Evolutionary conservation across 116 monocot species (phyloP).

Genomic region (Zostera marina): DNA sequence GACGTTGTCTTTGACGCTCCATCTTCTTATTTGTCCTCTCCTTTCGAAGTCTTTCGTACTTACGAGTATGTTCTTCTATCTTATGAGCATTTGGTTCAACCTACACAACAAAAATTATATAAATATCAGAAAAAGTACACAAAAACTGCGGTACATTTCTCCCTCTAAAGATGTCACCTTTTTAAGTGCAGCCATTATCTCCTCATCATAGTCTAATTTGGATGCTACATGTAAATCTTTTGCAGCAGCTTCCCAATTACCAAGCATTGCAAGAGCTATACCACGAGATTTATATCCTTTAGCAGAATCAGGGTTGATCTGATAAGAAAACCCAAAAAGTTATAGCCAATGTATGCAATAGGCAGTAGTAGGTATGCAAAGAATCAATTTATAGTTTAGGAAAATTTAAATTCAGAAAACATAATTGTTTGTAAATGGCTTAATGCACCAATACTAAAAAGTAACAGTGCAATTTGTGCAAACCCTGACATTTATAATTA

Average conservation of each 20-base stretch:
- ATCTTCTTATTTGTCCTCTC: conserved; percentile 61
- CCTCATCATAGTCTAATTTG: conserved; percentile 90
- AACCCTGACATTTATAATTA: too few species aligned
- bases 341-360: background rate
- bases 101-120: conserved; percentile 11
- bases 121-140: background rate
- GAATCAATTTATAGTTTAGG: too few species aligned
- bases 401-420: too few species aligned
- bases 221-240: conserved; percentile 90
- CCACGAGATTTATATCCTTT: conserved; percentile 96
- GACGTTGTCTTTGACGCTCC: conserved; percentile 52
- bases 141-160: background rate
- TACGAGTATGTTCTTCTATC: conserved; percentile 87
- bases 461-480: too few species aligned
- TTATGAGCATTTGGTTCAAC: conserved; percentile 93
- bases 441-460: too few species aligned
- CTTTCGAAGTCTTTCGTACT: conserved; percentile 77
- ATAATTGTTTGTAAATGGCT: too few species aligned
- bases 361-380: too few species aligned
- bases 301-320: conserved; percentile 97
- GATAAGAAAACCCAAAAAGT: background rate
- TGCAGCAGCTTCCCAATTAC: conserved; percentile 83
- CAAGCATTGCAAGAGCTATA: conserved; percentile 80
- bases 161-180: conserved; percentile 34
- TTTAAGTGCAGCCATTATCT: conserved; percentile 65